Conservation (phyloP, 2,329 filamentous ascomycete species). For the Akanthomyces lecanii region DNA sequence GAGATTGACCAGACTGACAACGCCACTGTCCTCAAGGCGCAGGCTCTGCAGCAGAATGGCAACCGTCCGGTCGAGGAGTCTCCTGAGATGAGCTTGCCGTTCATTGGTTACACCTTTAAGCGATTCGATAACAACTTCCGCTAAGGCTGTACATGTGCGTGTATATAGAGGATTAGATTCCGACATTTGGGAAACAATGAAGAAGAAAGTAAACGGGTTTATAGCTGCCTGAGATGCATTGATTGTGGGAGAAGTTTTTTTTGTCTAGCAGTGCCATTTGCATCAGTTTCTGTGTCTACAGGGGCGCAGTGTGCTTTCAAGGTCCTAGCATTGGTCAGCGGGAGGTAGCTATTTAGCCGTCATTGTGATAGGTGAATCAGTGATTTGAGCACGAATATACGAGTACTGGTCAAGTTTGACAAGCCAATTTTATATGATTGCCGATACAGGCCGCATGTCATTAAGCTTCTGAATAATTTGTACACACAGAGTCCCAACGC, state of each 20-base stretch:
- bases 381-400: neutral
- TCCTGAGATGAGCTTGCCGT: constrained; percentile 92
- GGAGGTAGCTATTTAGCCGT: neutral
- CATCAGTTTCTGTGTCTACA: neutral
- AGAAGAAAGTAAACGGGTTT: neutral
- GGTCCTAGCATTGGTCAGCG: constrained; percentile 8
- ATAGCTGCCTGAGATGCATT: neutral
- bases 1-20: constrained; percentile 98
- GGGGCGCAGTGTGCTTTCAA: neutral
- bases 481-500: constrained; percentile 6
- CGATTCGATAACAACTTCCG: constrained; percentile 76
- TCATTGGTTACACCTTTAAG: constrained; percentile 70
- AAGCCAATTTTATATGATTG: neutral
- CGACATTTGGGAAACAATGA: neutral
- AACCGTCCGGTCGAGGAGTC: constrained; percentile 62
- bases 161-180: constrained; percentile 1
- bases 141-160: constrained; percentile 30
- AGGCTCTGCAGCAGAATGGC: constrained; percentile 67
- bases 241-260: neutral
- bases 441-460: neutral
- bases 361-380: neutral
- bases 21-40: constrained; percentile 77
- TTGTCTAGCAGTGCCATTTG: constrained; percentile 3
- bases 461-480: neutral
- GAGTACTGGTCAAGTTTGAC: neutral